These are phyloP conservation scores for Immersiella caudata DNA, from an alignment of 495 filamentous ascomycete genomes.

Conservation along the genomic window DNA sequence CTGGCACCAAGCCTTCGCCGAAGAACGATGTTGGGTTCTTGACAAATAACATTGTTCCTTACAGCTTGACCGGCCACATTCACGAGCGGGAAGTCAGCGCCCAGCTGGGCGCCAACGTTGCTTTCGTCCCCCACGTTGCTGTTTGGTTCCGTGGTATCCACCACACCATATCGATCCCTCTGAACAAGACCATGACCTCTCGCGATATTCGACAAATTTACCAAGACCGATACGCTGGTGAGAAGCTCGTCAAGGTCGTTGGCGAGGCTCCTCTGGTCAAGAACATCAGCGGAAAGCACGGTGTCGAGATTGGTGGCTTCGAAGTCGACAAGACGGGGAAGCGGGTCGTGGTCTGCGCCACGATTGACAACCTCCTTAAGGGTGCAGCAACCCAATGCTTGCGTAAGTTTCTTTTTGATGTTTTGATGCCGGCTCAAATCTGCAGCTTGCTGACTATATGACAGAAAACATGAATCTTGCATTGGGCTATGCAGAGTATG, in stretches of 20 bases:
- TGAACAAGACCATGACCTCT: constrained; percentile 79
- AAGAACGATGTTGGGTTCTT: constrained; percentile 95
- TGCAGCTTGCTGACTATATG: constrained; percentile 26
- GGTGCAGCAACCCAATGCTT: constrained; percentile 95
- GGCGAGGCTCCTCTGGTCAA: constrained; percentile 90
- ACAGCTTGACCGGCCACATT: constrained; percentile 92
- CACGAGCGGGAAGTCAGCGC: constrained; percentile 88
- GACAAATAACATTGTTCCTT: constrained; percentile 87
- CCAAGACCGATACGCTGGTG: constrained; percentile 93
- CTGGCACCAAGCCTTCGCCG: constrained; percentile 90
- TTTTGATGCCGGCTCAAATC: neutral
- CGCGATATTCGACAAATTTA: constrained; percentile 94
- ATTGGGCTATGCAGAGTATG: constrained; percentile 88
- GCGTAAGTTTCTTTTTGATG: constrained; percentile 60
- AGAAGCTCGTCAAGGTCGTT: constrained; percentile 88
- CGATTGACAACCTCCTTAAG: constrained; percentile 98
- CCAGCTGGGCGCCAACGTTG: constrained; percentile 76
- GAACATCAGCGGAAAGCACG: constrained; percentile 85
- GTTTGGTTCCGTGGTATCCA: constrained; percentile 98
- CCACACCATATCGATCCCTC: constrained; percentile 87
- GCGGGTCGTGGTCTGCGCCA: constrained; percentile 90
- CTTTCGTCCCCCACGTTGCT: constrained; percentile 94
- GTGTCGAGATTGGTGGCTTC: constrained; percentile 93
- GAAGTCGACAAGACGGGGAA: constrained; percentile 86
- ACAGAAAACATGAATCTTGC: constrained; percentile 97